Base-by-base conservation (phyloP, 2,329 filamentous ascomycete genomes). In the Cytospora paraplurivora region DNA sequence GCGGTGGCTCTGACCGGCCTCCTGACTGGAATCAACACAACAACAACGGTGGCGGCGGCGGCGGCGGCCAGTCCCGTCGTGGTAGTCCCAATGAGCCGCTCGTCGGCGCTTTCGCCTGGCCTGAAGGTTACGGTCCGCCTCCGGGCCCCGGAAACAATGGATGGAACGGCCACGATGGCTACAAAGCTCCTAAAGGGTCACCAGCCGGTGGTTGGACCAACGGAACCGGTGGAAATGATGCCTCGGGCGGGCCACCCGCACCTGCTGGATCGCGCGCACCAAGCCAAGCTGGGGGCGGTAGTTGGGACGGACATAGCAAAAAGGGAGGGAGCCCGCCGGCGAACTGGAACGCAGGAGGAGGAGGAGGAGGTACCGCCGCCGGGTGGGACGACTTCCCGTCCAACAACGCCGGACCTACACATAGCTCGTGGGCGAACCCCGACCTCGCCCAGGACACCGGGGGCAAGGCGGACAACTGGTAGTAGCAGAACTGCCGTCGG, bases 381-480 rank as follows among this genome's bases (percentile, higher is more conserved):
- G 44, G 34, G 15, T 59, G 55, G 47, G 32, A 56, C 49, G 52
- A 60, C 33, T 54, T 57, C 33, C 52, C 60, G 17, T 59, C 56
- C 11, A 59, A 59, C 33, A 58, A 65, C n/a, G 61, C 56, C 15
- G 63, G 52, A 21, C 52, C 59, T 8, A 59, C 56, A 11, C 34
- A 15, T 19, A n/a, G 8, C 21, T 32, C 56, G 0, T 63, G 63
- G 60, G 35, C 27, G 10, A 51, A 44, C 10, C 8, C 21, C 1
- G 41, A 56, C 27, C 8, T 49, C 13, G 63, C 60, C 8, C 55
- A 58, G 2, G 41, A 65, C 56, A 65, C 63, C 33, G 49, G 50
- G 49, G 63, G 60, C 11, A 50, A 57, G 35, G 52, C 56, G 15
- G 37, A 13, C 10, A 54, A 59, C 53, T 65, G 63, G 63, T 65